phyloP scores from a whole-genome alignment of 140 eudicot species.

The Flaveria floridana region DNA sequence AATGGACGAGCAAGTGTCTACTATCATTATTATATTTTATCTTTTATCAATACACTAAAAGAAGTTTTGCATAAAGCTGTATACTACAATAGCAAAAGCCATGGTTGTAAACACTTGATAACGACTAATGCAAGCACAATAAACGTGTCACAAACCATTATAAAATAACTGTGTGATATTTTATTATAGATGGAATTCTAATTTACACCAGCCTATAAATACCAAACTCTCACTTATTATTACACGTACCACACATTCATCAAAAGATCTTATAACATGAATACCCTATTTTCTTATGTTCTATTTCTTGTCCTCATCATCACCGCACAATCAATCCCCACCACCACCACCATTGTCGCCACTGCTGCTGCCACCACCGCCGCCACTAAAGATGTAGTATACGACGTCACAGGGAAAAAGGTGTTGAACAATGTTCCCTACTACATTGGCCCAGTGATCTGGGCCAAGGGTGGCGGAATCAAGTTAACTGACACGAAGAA shows the following conservation, averaged over 20 bases:
- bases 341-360: background rate
- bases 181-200: too few species aligned
- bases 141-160: conserved; percentile 3
- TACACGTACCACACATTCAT: background rate
- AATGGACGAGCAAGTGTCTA: background rate
- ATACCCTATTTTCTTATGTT: background rate
- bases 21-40: background rate
- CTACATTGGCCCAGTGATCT: conserved; percentile 28
- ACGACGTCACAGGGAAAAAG: conserved; percentile 24
- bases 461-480: conserved; percentile 28
- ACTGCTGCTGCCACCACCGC: background rate
- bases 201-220: background rate
- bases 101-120: background rate
- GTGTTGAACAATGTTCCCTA: conserved; percentile 20
- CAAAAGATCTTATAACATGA: conserved; percentile 17
- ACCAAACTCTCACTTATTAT: background rate
- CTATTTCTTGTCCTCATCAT: conserved; percentile 12
- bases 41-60: background rate
- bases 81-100: background rate
- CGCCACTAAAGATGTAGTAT: background rate
- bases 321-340: conserved; percentile 19
- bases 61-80: background rate
- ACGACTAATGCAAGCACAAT: background rate
- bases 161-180: background rate
- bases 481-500: conserved; percentile 25